Evolutionary conservation across 1,139 yeast genomes (phyloP).

Genomic region (Lodderomyces pseudojiufengensis): DNA sequence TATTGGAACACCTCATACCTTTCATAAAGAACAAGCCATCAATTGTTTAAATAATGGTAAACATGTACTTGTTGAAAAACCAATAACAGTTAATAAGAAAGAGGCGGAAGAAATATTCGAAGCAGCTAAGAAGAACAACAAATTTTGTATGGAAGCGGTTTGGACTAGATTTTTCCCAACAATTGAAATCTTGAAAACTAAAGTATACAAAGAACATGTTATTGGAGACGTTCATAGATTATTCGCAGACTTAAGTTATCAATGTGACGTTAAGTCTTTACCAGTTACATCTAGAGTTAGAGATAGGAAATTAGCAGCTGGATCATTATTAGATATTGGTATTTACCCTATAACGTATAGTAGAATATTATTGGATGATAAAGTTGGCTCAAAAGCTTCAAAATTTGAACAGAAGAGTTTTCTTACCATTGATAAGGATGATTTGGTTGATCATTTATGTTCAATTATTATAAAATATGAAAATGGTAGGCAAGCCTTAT

Average conservation of each 20-base stretch:
- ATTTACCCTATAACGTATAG: slow-evolving; percentile 53
- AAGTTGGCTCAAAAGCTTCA: slow-evolving; percentile 25
- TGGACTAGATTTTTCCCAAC: slow-evolving; percentile 66
- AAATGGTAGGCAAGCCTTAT: slow-evolving; percentile 34
- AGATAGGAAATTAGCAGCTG: slow-evolving; percentile 52
- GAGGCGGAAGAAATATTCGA: slow-evolving; percentile 44
- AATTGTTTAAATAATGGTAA: slow-evolving; percentile 48
- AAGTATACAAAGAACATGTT: slow-evolving; percentile 40
- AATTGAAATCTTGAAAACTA: slow-evolving; percentile 32
- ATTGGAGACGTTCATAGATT: slow-evolving; percentile 48
- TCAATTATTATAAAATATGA: slow-evolving; percentile 32
- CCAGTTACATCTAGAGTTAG: slow-evolving; percentile 30
- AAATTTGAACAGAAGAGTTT: slow-evolving; percentile 29
- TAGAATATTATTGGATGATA: slow-evolving; percentile 36
- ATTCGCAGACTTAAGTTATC: slow-evolving; percentile 36
- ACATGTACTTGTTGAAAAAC: slow-evolving; percentile 61
- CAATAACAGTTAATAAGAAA: slow-evolving; percentile 49
- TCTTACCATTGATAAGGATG: slow-evolving; percentile 27
- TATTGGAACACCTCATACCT: slow-evolving; percentile 57
- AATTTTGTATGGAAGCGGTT: slow-evolving; percentile 60
- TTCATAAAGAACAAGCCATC: slow-evolving; percentile 49
- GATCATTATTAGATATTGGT: slow-evolving; percentile 59
- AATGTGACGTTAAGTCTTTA: slow-evolving; percentile 26
- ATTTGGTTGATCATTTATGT: slow-evolving; percentile 35
- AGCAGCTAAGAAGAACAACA: slow-evolving; percentile 42